Percentiles rank a stretch among this genome's conserved stretches.
Evolutionary conservation across 2,329 filamentous ascomycete genomes (phyloP).

Genomic region (Talaromyces piceae): DNA sequence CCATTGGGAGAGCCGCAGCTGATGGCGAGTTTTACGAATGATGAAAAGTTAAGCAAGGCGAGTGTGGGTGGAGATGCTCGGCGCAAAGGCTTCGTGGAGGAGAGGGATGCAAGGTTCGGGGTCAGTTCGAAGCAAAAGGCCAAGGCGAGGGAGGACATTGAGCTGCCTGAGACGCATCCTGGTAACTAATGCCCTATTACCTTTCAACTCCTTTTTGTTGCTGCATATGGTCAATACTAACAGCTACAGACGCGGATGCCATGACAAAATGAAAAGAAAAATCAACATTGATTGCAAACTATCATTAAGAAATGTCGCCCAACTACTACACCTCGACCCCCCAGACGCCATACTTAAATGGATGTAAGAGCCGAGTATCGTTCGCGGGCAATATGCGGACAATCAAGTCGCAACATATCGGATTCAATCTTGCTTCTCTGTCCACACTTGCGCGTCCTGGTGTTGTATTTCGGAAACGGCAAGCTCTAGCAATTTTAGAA

Average conservation of each 20-base stretch:
- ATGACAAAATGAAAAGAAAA: slow-evolving; percentile 2
- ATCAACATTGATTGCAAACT: neutral
- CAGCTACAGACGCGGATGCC: slow-evolving; percentile 7
- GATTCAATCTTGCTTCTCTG: slow-evolving; percentile 50
- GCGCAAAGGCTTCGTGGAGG: slow-evolving; percentile 32
- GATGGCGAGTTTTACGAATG: slow-evolving; percentile 52
- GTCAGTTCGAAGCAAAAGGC: slow-evolving; percentile 47
- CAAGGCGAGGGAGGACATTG: slow-evolving; percentile 47
- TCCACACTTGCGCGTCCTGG: slow-evolving; percentile 51
- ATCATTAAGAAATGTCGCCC: slow-evolving; percentile 35
- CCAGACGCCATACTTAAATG: slow-evolving; percentile 41
- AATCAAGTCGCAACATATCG: slow-evolving; percentile 12
- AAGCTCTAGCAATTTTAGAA: slow-evolving; percentile 51
- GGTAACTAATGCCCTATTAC: slow-evolving; percentile 20
- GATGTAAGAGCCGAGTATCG: slow-evolving; percentile 33
- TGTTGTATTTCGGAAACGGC: slow-evolving; percentile 40
- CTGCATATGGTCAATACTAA: slow-evolving; percentile 2
- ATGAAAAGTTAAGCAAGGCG: slow-evolving; percentile 19
- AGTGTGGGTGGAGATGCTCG: slow-evolving; percentile 21
- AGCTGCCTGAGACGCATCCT: slow-evolving; percentile 22
- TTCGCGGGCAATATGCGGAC: slow-evolving; percentile 29
- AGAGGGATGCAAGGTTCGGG: slow-evolving; percentile 49
- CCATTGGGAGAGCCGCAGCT: slow-evolving; percentile 55
- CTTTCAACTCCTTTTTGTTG: too few relatives aligned
- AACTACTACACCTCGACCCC: slow-evolving; percentile 30